Percentiles rank a stretch among this genome's conserved stretches.
Conservation (phyloP, 805 yeast species). For the Starmerella vitae region DNA sequence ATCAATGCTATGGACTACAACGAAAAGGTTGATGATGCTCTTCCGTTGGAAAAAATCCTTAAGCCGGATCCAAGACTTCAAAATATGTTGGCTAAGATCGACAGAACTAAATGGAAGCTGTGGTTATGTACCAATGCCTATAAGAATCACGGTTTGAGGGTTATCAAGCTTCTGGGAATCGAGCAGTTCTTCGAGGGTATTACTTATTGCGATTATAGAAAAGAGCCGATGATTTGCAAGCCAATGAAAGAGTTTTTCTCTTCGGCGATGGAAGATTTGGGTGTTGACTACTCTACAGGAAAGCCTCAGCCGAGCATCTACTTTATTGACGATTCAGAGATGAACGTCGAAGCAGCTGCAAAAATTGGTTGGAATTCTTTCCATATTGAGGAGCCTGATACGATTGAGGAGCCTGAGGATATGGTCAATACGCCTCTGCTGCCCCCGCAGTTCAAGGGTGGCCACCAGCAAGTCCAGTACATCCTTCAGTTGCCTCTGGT, state of each 20-base stretch:
- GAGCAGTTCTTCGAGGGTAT: constrained; percentile 93
- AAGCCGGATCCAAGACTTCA: constrained; percentile 35
- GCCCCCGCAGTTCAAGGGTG: constrained; percentile 25
- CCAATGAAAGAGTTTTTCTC: constrained; percentile 67
- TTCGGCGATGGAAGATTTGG: constrained; percentile 45
- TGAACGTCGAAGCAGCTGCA: constrained; percentile 63
- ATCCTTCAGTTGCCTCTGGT: constrained; percentile 43
- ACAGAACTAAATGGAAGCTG: constrained; percentile 46
- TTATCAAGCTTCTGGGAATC: constrained; percentile 62
- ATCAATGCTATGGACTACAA: constrained; percentile 85
- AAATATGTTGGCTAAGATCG: constrained; percentile 26
- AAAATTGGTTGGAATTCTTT: constrained; percentile 58
- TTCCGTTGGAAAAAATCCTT: constrained; percentile 71
- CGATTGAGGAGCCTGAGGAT: constrained; percentile 33
- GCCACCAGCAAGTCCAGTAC: constrained; percentile 42
- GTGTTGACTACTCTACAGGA: constrained; percentile 29
- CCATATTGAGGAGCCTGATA: constrained; percentile 59
- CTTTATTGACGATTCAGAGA: constrained; percentile 78
- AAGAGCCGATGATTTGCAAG: constrained; percentile 60
- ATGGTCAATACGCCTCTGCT: constrained; percentile 47
- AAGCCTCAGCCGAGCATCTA: constrained; percentile 34
- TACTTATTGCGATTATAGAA: constrained; percentile 74
- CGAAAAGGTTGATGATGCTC: constrained; percentile 76
- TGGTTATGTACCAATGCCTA: constrained; percentile 96
- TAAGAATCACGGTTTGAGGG: constrained; percentile 75